Evolutionary conservation across 2,329 filamentous ascomycete species (phyloP).

Genomic region (Nemania abortiva): DNA sequence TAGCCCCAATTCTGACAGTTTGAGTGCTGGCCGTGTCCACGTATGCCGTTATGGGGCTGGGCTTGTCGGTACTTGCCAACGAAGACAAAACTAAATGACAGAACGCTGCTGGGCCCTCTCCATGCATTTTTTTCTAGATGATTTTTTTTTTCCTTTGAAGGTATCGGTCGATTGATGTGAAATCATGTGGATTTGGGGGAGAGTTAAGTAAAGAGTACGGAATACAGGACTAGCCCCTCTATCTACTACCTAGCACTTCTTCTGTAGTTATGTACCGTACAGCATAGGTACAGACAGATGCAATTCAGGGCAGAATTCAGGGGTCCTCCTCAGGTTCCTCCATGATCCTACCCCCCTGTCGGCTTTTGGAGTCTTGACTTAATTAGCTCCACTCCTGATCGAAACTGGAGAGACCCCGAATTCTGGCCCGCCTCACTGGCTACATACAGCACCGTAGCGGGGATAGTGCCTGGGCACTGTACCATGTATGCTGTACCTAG

Average conservation of each 20-base stretch:
- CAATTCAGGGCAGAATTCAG: not conserved
- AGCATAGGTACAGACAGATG: too few relatives aligned
- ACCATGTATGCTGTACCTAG: slow-evolving; percentile 4
- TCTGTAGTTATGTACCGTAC: too few relatives aligned
- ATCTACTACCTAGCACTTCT: too few relatives aligned
- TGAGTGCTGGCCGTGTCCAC: slow-evolving; percentile 14
- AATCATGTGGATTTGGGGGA: not conserved
- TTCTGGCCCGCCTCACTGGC: slow-evolving; percentile 17
- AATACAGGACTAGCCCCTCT: too few relatives aligned
- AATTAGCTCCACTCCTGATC: slow-evolving; percentile 19
- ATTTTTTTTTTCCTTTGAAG: not conserved
- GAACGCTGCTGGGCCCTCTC: not conserved
- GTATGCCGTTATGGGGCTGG: slow-evolving; percentile 22
- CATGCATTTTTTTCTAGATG: not conserved
- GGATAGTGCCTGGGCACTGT: not conserved
- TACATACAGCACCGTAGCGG: not conserved
- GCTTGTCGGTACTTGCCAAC: slow-evolving; percentile 6
- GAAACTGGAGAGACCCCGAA: slow-evolving; percentile 31
- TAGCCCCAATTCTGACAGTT: not conserved
- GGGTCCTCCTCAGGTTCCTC: slow-evolving; percentile 1
- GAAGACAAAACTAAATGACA: not conserved
- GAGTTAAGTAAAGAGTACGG: too few relatives aligned
- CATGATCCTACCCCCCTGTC: not conserved
- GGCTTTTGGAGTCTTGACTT: slow-evolving; percentile 15
- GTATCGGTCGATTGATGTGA: not conserved